Conservation (phyloP, 106 monocot species). For the Iris macrosiphon region DNA sequence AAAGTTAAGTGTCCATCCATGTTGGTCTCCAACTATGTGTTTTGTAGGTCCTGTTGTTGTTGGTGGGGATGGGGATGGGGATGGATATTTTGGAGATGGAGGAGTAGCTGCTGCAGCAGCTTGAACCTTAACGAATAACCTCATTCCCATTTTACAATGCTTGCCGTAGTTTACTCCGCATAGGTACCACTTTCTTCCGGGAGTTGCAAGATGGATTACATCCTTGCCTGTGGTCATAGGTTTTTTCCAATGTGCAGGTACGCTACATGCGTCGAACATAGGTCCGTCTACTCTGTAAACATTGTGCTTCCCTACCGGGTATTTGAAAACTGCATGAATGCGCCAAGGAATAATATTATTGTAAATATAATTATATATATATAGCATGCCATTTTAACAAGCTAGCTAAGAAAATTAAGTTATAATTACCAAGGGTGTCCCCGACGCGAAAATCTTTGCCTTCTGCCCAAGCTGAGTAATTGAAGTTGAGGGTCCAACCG, state of each 20-base stretch:
- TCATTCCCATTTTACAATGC: background rate
- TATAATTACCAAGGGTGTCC: slow-evolving; percentile 3
- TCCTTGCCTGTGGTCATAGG: slow-evolving; percentile 8
- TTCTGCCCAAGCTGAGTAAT: slow-evolving; percentile 10
- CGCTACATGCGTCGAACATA: slow-evolving; percentile 4
- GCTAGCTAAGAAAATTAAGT: background rate
- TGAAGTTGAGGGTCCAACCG: slow-evolving; percentile 9
- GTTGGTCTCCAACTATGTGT: background rate
- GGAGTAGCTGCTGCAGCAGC: background rate
- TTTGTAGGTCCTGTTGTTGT: background rate
- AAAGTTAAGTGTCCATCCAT: background rate
- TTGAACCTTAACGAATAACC: background rate
- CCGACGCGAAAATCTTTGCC: slow-evolving; percentile 10
- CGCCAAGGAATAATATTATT: background rate
- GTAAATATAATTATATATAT: no score
- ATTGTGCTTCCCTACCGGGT: background rate
- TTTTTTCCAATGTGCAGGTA: background rate
- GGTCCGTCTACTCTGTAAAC: background rate
- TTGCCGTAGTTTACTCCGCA: background rate
- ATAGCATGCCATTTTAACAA: no score
- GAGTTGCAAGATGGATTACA: background rate
- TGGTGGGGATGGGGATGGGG: background rate
- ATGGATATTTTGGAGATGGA: background rate
- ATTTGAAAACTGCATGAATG: slow-evolving; percentile 8
- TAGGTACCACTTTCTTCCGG: slow-evolving; percentile 18